Evolutionary conservation across 2,329 filamentous ascomycete genomes (phyloP).

Genomic region (Ceratocystis alfenasii): DNA sequence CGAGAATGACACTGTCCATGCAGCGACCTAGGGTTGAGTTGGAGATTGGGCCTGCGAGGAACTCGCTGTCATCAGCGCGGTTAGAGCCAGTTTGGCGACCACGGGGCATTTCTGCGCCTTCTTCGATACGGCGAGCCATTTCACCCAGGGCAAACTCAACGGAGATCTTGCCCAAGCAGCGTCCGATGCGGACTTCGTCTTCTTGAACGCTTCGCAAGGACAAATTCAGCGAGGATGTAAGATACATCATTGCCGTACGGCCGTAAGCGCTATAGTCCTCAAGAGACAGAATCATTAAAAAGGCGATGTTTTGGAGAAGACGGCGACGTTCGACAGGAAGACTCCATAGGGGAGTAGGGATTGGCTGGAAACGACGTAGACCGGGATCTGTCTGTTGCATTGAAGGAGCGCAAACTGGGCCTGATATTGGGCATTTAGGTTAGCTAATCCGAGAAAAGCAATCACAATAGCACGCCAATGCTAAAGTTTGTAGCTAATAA

Average conservation of each 20-base stretch:
- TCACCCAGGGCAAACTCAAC: conserved; percentile 20
- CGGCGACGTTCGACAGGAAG: conserved; percentile 50
- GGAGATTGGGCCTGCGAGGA: conserved; percentile 64
- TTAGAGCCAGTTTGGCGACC: conserved; percentile 21
- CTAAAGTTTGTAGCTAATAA: background rate
- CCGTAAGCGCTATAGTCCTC: conserved; percentile 68
- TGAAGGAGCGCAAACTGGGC: conserved; percentile 33
- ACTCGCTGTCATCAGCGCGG: conserved; percentile 34
- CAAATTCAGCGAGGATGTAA: conserved; percentile 60
- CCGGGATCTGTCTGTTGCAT: conserved; percentile 35
- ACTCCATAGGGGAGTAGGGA: conserved; percentile 47
- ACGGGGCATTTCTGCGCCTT: conserved; percentile 28
- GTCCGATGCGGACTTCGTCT: conserved; percentile 64
- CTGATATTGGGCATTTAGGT: conserved; percentile 23
- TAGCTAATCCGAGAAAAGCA: background rate
- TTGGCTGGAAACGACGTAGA: conserved; percentile 43
- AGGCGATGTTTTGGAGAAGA: conserved; percentile 57
- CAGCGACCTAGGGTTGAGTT: conserved; percentile 68
- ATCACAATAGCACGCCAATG: too few relatives aligned
- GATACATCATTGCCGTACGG: conserved; percentile 55
- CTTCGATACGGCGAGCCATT: conserved; percentile 21
- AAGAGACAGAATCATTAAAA: conserved; percentile 62
- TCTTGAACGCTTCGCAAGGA: conserved; percentile 51
- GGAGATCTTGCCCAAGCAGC: conserved; percentile 63
- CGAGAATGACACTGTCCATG: conserved; percentile 64